Evolutionary conservation across 257 asterid species (phyloP), one percentile per base, ranked within the genome.

Genomic region (Forsythia viridissima): DNA sequence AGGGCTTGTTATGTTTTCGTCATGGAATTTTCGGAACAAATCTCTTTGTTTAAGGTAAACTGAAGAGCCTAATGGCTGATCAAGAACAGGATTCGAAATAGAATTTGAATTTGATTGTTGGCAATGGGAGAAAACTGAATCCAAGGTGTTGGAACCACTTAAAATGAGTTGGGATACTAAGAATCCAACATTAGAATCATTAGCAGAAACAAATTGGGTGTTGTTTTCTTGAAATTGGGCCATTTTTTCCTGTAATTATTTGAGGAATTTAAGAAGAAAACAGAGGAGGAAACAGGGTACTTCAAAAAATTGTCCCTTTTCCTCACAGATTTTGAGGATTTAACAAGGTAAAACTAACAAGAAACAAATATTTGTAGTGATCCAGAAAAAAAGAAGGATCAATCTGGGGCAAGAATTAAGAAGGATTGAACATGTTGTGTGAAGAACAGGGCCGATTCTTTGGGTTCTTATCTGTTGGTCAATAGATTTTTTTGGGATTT

Each of bases 41-140:
- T 91, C 92, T 70, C 87, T 89, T 10, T 93, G 98, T 70, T 37
- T 79, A 8, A 81, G 87, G 79, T 93, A 91, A 1, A 91, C 96
- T 0, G 93, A 87, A 0, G 95, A 84, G 5, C 95, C 95, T 55
- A 90, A 52, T 8, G 95, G 91, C 81, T 81, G 70, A 63, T 30
- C 88, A 12, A 57, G 70, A 79, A 83, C 82, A 34, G 86, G 83
- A 77, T 43, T 74, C 36, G 42, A 4, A 18, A 43, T 61, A 7
- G 82, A 75, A 70, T 43, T 80, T 51, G 76, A 30, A 13, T 79
- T 52, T 11, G 82, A 2, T 44, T 80, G 83, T 40, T 84, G 82
- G 57, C 86, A 85, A 76, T 80, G 85, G 67, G 91, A 87, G 76
- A 91, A 90, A 30, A 92, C 86, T 48, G 96, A 87, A 67, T 92